Conservation (phyloP, 371 early-diverging fungal species). For the Amoeboaphelidium protococcarum region DNA sequence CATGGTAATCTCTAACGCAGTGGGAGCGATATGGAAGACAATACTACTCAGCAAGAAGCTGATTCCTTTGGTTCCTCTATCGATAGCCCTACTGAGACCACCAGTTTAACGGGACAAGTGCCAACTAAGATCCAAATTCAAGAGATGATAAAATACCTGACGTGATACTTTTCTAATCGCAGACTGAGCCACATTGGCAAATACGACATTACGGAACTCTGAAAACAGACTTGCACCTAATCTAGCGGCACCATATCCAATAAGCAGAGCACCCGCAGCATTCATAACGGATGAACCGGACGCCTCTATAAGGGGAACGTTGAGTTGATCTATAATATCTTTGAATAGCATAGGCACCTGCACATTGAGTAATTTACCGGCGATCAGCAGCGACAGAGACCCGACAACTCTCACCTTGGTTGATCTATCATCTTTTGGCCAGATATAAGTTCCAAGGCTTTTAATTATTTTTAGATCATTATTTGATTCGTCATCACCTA, state of each 20-base stretch:
- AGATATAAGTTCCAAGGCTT: conserved; percentile 4
- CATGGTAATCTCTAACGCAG: conserved; percentile 71
- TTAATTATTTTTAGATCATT: conserved; percentile 5
- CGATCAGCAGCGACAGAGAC: conserved; percentile 45
- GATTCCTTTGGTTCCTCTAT: conserved; percentile 93
- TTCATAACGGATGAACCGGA: conserved; percentile 14
- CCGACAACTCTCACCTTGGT: conserved; percentile 57
- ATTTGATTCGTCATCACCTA: no score
- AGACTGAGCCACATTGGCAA: conserved; percentile 75
- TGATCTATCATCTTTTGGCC: conserved; percentile 11
- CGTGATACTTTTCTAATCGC: conserved; percentile 66
- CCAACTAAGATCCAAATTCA: conserved; percentile 53
- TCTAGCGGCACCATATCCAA: conserved; percentile 78
- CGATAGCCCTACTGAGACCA: conserved; percentile 76
- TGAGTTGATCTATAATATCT: conserved; percentile 42
- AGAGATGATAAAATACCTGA: conserved; percentile 63
- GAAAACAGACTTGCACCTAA: conserved; percentile 52
- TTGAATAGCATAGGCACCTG: conserved; percentile 87
- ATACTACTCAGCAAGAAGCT: conserved; percentile 67
- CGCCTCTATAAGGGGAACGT: conserved; percentile 3
- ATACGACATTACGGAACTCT: conserved; percentile 78
- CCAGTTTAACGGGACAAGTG: conserved; percentile 79
- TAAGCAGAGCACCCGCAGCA: conserved; percentile 52
- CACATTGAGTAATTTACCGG: conserved; percentile 62
- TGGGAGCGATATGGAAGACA: conserved; percentile 78